phyloP scores from a whole-genome alignment of 2,329 filamentous ascomycete species.

The Diaporthe destruens region DNA sequence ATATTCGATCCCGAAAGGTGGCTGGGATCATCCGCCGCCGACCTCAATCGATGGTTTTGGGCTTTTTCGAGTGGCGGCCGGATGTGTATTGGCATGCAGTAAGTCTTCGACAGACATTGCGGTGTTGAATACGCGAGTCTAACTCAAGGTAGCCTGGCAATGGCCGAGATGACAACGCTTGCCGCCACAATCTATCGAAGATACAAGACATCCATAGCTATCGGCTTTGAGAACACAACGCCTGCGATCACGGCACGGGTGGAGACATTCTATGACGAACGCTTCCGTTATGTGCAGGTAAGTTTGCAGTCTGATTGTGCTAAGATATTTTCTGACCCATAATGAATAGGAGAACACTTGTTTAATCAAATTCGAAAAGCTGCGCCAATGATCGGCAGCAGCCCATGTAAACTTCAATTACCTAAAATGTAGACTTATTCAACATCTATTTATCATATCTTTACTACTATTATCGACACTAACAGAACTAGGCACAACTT shows the following conservation, averaged over 20 bases:
- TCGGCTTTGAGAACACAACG: not conserved
- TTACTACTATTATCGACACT: too few relatives aligned
- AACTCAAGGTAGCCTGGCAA: not conserved
- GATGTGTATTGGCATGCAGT: slow-evolving; percentile 1
- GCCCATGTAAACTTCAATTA: not conserved
- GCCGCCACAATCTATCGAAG: not conserved
- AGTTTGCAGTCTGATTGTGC: not conserved
- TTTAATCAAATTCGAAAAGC: not conserved
- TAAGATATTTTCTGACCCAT: not conserved
- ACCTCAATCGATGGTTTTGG: not conserved
- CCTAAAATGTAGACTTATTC: too few relatives aligned
- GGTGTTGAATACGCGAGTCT: not conserved
- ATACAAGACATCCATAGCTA: not conserved
- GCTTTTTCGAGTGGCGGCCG: not conserved
- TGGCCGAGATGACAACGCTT: not conserved
- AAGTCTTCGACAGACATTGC: not conserved
- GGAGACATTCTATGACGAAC: not conserved
- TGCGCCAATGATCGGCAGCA: not conserved
- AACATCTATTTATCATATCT: too few relatives aligned
- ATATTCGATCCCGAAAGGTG: not conserved
- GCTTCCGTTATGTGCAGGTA: not conserved
- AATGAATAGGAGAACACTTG: not conserved
- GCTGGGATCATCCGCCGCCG: not conserved
- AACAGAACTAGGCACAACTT: too few relatives aligned
- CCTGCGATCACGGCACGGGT: not conserved